Conservation (phyloP, 73 alveolate genomes). For the Paramecium biaurelia region DNA sequence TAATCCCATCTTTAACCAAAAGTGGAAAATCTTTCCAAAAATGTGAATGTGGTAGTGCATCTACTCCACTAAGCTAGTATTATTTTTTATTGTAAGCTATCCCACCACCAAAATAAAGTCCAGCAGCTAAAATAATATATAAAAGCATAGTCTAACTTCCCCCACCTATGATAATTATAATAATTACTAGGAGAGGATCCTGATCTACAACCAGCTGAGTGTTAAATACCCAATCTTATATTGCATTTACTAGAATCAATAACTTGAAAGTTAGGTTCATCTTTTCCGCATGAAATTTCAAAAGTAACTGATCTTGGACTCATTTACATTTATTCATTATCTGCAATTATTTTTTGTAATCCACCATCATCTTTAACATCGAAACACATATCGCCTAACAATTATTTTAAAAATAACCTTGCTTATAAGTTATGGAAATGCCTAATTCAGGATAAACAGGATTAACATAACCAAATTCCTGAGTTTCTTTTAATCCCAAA, state of each 20-base stretch:
- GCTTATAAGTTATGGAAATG: not conserved
- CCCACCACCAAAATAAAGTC: not conserved
- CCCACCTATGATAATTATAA: not conserved
- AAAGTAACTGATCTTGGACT: conserved; percentile 44
- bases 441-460: conserved; percentile 31
- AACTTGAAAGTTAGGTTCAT: not conserved
- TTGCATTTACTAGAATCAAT: conserved; percentile 15
- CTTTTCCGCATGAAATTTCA: not conserved
- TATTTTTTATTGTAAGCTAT: not conserved
- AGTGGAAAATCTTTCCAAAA: conserved; percentile 50
- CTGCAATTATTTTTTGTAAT: conserved; percentile 8
- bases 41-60: not conserved
- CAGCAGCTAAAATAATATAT: not conserved
- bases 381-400: conserved; percentile 32
- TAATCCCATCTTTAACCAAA: conserved; percentile 37
- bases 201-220: conserved; percentile 1
- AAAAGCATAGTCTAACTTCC: not conserved
- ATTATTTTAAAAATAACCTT: not conserved
- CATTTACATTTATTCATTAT: conserved; percentile 41
- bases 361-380: conserved; percentile 33
- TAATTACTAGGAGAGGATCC: conserved; percentile 9
- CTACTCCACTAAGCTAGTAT: not conserved
- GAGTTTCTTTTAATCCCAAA: conserved; percentile 32
- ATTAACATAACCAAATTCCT: conserved; percentile 12
- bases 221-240: not conserved